phyloP scores from a whole-genome alignment of 1,284 basidiomycete genomes.

The Lignosus rhinocerotis region DNA sequence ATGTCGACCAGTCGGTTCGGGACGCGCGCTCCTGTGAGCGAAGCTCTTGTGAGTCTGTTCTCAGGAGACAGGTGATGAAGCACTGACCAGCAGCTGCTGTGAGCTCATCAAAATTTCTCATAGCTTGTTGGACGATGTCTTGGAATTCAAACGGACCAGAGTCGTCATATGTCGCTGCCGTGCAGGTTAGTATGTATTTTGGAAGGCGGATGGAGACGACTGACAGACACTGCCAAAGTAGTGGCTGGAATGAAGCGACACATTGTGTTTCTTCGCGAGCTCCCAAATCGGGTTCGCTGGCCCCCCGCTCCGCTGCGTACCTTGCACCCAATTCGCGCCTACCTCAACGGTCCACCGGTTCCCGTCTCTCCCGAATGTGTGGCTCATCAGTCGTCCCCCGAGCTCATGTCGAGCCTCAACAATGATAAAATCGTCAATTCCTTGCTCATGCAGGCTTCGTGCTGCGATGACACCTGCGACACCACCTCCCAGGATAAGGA shows the following conservation, averaged over 20 bases:
- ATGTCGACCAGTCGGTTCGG: conserved; percentile 46
- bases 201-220: conserved; percentile 21
- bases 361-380: conserved; percentile 41
- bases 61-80: neutral
- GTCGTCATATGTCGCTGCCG: conserved; percentile 52
- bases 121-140: conserved; percentile 42
- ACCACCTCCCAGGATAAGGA: conserved; percentile 63
- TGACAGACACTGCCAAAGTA: conserved; percentile 51
- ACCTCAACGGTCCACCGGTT: conserved; percentile 51
- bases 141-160: conserved; percentile 48
- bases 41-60: neutral
- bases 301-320: conserved; percentile 53
- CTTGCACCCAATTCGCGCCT: conserved; percentile 75
- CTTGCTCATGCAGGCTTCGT: conserved; percentile 54
- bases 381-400: conserved; percentile 60
- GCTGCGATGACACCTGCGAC: conserved; percentile 68
- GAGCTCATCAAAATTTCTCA: conserved; percentile 41
- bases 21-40: conserved; percentile 41
- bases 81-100: conserved; percentile 44
- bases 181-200: neutral
- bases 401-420: conserved; percentile 61
- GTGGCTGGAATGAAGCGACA: conserved; percentile 49
- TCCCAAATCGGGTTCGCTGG: conserved; percentile 60
- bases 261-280: conserved; percentile 58
- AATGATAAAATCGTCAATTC: conserved; percentile 61